Conservation (phyloP, 2,329 filamentous ascomycete genomes). For the Fusarium solani-melongenae region DNA sequence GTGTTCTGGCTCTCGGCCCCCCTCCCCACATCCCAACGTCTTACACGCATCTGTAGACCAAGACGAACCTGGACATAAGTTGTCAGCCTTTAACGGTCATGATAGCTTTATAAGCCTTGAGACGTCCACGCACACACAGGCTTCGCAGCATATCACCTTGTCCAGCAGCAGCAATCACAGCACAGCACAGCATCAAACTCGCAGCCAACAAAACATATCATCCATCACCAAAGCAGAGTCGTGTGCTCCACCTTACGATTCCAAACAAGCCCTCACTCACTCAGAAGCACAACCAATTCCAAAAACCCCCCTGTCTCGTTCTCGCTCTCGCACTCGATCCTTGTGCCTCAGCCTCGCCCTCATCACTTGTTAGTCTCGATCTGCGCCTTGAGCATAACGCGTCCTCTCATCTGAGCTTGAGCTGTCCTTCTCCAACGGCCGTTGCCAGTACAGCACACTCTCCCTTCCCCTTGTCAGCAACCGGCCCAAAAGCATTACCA, state of each 20-base stretch:
- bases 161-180: background rate
- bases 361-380: background rate
- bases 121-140: background rate
- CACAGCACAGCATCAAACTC: background rate
- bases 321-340: conserved; percentile 31
- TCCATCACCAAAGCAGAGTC: background rate
- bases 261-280: background rate
- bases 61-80: conserved; percentile 11
- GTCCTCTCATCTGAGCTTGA: background rate
- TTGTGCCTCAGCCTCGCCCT: conserved; percentile 23
- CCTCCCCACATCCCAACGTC: conserved; percentile 9
- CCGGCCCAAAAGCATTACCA: conserved; percentile 17
- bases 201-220: background rate
- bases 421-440: conserved; percentile 10
- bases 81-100: background rate
- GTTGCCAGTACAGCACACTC: background rate
- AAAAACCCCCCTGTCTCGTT: conserved; percentile 10
- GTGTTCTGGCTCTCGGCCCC: conserved; percentile 4
- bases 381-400: conserved; percentile 34
- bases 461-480: conserved; percentile 27
- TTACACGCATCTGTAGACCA: conserved; percentile 21
- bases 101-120: conserved; percentile 13
- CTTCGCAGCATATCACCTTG: background rate
- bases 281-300: background rate
- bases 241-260: conserved; percentile 3